A percentile compares a stretch with the other conserved stretches of the same genome.
phyloP scores from a whole-genome alignment of 495 filamentous ascomycete species.

The Aspergillus kassunensis region DNA sequence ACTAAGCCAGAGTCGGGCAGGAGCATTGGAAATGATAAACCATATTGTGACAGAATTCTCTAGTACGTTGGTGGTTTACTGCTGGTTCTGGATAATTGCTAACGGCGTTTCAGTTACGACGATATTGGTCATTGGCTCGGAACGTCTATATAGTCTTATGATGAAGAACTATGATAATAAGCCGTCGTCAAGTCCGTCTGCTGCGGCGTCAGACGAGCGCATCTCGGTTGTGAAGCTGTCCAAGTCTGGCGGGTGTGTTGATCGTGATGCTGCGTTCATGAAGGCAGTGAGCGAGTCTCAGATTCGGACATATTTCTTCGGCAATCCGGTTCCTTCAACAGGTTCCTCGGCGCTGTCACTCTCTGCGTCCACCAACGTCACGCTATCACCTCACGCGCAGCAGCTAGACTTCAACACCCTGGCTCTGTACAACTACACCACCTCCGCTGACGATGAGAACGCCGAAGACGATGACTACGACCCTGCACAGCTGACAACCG shows the following conservation, averaged over 20 bases:
- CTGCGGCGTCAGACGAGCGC: constrained; percentile 48
- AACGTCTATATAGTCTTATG: constrained; percentile 75
- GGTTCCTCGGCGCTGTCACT: constrained; percentile 30
- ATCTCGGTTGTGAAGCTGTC: constrained; percentile 74
- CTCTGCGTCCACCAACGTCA: constrained; percentile 49
- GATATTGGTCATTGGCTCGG: constrained; percentile 79
- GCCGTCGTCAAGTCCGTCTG: constrained; percentile 49
- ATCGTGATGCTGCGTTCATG: constrained; percentile 72
- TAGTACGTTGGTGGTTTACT: constrained; percentile 38
- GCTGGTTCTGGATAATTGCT: not conserved
- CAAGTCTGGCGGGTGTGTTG: constrained; percentile 84
- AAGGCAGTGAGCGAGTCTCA: constrained; percentile 64
- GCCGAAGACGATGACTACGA: constrained; percentile 37
- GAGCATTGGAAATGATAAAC: constrained; percentile 67
- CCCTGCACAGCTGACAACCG: constrained; percentile 35
- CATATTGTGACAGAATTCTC: constrained; percentile 87
- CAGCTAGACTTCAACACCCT: constrained; percentile 70
- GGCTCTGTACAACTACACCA: constrained; percentile 60
- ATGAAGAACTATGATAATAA: constrained; percentile 65
- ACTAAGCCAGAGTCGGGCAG: constrained; percentile 55
- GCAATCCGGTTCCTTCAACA: constrained; percentile 48
- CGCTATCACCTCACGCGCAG: constrained; percentile 80
- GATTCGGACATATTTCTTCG: constrained; percentile 93
- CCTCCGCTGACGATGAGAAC: constrained; percentile 43
- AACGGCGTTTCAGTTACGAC: constrained; percentile 55